phyloP scores from a whole-genome alignment of 768 basidiomycete genomes.

The Strobilomyces confusus region DNA sequence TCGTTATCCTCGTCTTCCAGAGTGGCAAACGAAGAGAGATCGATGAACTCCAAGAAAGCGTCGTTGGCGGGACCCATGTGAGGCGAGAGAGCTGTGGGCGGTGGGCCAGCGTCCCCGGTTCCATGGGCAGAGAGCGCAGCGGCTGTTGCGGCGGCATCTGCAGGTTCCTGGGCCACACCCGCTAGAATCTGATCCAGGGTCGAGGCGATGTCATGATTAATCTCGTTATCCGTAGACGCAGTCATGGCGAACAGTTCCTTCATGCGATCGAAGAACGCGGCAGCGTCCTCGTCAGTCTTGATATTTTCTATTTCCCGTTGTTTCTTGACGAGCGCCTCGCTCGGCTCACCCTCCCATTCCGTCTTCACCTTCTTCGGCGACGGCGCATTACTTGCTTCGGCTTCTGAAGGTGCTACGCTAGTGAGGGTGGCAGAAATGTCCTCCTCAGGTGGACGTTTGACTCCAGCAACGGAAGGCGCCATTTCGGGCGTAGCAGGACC shows the following conservation, averaged over 20 bases:
- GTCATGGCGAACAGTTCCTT: constrained; percentile 57
- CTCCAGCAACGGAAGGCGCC: constrained; percentile 28
- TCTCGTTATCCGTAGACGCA: constrained; percentile 36
- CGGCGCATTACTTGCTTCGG: constrained; percentile 44
- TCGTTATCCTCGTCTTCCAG: constrained; percentile 54
- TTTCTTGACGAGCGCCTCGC: constrained; percentile 43
- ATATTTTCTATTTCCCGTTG: constrained; percentile 41
- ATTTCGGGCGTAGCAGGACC: constrained; percentile 35
- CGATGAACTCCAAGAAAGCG: constrained; percentile 53
- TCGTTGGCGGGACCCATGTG: constrained; percentile 35
- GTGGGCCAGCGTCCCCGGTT: constrained; percentile 29
- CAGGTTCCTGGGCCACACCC: constrained; percentile 43
- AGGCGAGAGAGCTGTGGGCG: constrained; percentile 32
- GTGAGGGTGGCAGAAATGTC: constrained; percentile 23
- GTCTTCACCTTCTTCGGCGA: constrained; percentile 70
- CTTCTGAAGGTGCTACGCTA: constrained; percentile 31
- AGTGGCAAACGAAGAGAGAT: constrained; percentile 59
- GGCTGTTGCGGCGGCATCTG: constrained; percentile 29
- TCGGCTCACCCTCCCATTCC: constrained; percentile 64
- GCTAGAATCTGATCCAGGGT: constrained; percentile 63
- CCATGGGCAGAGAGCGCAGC: constrained; percentile 26
- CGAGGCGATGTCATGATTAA: constrained; percentile 48
- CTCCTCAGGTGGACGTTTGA: constrained; percentile 36
- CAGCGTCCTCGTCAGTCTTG: constrained; percentile 66
- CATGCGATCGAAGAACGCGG: constrained; percentile 59